Evolutionary conservation across 2,329 filamentous ascomycete species (phyloP).

Genomic region (Dactylella cylindrospora): DNA sequence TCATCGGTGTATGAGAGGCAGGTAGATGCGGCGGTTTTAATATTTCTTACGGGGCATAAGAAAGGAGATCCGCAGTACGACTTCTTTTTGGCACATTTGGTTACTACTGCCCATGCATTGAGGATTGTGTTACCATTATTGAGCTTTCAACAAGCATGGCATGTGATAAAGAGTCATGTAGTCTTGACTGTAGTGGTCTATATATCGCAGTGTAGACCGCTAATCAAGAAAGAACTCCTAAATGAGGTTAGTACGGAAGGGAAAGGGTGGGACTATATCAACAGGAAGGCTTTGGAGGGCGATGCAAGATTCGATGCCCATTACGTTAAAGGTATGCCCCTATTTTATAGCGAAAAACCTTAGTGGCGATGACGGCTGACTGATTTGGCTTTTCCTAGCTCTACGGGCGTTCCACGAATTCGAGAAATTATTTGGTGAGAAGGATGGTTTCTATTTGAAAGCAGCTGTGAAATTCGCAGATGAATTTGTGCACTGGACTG

Average conservation of each 20-base stretch:
- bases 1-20: slow-evolving; percentile 32
- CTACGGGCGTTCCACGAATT: slow-evolving; percentile 47
- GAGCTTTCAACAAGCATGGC: slow-evolving; percentile 70
- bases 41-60: slow-evolving; percentile 61
- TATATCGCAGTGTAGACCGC: slow-evolving; percentile 71
- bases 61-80: slow-evolving; percentile 67
- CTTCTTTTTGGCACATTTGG: slow-evolving; percentile 77
- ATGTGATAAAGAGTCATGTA: slow-evolving; percentile 85
- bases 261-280: slow-evolving; percentile 75
- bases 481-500: slow-evolving; percentile 52
- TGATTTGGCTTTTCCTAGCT: slow-evolving; percentile 12
- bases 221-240: slow-evolving; percentile 68
- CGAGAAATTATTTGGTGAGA: slow-evolving; percentile 47
- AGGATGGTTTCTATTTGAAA: slow-evolving; percentile 56
- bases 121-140: slow-evolving; percentile 79
- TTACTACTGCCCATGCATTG: slow-evolving; percentile 85
- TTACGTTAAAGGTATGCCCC: slow-evolving; percentile 72
- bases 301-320: slow-evolving; percentile 72
- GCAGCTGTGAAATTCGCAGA: slow-evolving; percentile 57
- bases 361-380: not conserved
- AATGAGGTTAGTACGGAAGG: slow-evolving; percentile 62
- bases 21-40: slow-evolving; percentile 57
- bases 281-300: slow-evolving; percentile 69
- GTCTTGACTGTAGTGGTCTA: slow-evolving; percentile 77
- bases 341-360: not conserved